Evolutionary conservation across 345 rosid genomes (phyloP).

Genomic region (Murraya koenigii): DNA sequence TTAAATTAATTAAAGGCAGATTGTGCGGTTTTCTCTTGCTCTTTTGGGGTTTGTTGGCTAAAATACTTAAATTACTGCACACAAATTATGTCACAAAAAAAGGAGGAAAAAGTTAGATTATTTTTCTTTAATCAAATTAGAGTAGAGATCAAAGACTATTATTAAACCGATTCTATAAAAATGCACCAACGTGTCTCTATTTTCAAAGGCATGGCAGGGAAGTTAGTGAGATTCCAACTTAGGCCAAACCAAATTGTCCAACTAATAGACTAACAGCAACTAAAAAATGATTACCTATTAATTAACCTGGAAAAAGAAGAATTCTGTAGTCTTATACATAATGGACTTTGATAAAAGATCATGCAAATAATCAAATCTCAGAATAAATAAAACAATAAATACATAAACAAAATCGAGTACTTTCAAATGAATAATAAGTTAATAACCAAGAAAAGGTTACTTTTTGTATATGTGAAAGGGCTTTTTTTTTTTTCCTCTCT

Average conservation of each 20-base stretch:
- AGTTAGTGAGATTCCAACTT: slow-evolving; percentile 11
- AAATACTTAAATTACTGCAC: neutral
- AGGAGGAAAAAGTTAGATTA: neutral
- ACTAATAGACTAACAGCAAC: slow-evolving; percentile 14
- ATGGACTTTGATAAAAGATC: neutral
- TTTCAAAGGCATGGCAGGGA: slow-evolving; percentile 11
- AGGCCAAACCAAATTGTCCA: slow-evolving; percentile 13
- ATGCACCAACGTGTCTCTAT: neutral
- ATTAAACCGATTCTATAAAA: neutral
- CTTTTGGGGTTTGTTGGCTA: neutral
- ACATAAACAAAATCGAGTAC: neutral
- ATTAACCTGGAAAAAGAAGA: slow-evolving; percentile 8
- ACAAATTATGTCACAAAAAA: slow-evolving; percentile 4
- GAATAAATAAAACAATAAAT: neutral
- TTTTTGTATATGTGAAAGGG: slow-evolving; percentile 17
- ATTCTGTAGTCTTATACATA: neutral
- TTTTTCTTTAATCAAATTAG: neutral
- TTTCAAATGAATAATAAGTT: neutral
- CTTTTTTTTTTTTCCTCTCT: too few species aligned
- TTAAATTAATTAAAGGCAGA: too few species aligned
- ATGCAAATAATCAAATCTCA: neutral
- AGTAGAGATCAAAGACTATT: neutral
- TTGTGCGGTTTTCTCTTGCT: neutral
- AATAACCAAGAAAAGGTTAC: neutral
- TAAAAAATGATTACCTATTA: slow-evolving; percentile 19